Percentiles rank a stretch among this genome's conserved stretches.
Evolutionary conservation across 305 asterid genomes (phyloP).

Genomic region (Solanum chacoense): DNA sequence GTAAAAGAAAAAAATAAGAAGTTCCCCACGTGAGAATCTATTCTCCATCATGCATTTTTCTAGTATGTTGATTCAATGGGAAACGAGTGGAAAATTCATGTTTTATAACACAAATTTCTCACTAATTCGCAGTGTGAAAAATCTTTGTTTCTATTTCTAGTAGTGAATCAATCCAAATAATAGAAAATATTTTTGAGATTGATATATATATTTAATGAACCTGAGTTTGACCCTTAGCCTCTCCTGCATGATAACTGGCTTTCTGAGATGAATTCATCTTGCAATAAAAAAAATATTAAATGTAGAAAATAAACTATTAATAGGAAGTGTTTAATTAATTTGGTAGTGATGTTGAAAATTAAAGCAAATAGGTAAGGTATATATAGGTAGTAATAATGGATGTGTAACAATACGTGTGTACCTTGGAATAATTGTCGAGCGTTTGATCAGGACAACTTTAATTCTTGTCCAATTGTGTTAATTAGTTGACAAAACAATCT

Average conservation of each 20-base stretch:
- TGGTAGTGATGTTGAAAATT: background rate
- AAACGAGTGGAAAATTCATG: background rate
- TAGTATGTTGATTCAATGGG: background rate
- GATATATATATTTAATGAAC: constrained; percentile 1
- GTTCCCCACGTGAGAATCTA: background rate
- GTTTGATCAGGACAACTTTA: background rate
- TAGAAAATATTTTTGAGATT: background rate
- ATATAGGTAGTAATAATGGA: background rate
- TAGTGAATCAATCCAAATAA: background rate
- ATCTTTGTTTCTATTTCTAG: background rate
- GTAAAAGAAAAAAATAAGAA: background rate
- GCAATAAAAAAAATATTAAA: background rate
- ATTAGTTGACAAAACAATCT: background rate
- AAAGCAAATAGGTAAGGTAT: background rate
- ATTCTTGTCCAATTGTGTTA: background rate
- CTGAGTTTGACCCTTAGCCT: constrained; percentile 68
- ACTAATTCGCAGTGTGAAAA: background rate
- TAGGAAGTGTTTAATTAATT: background rate
- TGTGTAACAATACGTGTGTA: background rate
- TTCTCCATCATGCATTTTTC: background rate
- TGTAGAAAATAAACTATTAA: background rate
- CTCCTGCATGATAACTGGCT: constrained; percentile 62
- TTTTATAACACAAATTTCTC: background rate
- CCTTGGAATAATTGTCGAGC: background rate
- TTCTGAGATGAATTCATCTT: constrained; percentile 46